A percentile compares a stretch with the other conserved stretches of the same genome.
These are phyloP conservation scores for Penstemon davidsonii DNA, from an alignment of 257 asterid genomes.

Conservation along the genomic window DNA sequence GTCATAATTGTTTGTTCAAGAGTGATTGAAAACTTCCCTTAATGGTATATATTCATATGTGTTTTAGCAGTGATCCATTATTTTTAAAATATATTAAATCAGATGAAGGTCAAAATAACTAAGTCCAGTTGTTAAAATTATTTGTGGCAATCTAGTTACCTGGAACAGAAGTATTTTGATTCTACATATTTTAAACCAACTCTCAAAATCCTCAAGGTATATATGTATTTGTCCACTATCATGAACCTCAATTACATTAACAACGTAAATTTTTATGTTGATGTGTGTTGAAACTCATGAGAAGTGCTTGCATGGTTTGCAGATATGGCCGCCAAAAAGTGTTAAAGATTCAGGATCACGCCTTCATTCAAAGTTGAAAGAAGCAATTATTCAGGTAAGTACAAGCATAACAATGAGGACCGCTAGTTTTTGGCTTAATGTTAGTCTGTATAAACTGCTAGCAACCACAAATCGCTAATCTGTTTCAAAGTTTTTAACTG, in stretches of 20 bases:
- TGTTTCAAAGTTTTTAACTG: background rate
- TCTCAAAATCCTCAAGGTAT: conserved; percentile 4
- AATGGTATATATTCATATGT: background rate
- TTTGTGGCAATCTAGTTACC: background rate
- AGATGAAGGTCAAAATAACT: background rate
- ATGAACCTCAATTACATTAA: conserved; percentile 14
- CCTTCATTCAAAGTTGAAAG: conserved; percentile 82
- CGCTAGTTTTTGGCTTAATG: background rate
- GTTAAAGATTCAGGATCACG: conserved; percentile 86
- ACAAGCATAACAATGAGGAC: background rate
- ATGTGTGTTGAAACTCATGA: conserved; percentile 18
- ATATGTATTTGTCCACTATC: conserved; percentile 12
- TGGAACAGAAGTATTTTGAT: conserved; percentile 6
- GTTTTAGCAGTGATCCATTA: background rate
- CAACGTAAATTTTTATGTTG: background rate
- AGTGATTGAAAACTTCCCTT: background rate
- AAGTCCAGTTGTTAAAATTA: conserved; percentile 4
- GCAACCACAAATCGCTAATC: background rate
- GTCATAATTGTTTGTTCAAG: conserved; percentile 3
- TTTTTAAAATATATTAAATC: background rate
- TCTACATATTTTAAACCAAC: background rate
- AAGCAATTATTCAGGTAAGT: conserved; percentile 80
- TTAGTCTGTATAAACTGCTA: background rate
- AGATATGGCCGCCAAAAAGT: conserved; percentile 99
- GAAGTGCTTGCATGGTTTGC: conserved; percentile 31